A percentile compares a stretch with the other conserved stretches of the same genome.
These are phyloP conservation scores for Xylaria sp. DNA, from an alignment of 2,329 filamentous ascomycete species.

Conservation along the genomic window DNA sequence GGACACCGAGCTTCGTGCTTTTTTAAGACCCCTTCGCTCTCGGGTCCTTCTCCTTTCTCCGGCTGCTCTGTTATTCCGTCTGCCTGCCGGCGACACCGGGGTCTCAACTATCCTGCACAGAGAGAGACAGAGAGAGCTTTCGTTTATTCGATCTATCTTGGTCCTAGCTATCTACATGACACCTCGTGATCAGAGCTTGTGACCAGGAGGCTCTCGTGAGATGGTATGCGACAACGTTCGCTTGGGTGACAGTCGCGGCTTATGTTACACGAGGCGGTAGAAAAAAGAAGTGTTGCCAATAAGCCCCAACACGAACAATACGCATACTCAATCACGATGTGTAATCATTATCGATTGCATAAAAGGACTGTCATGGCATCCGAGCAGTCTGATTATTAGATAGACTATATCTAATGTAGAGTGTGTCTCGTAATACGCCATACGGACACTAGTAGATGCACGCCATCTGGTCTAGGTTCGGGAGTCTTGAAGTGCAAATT, in stretches of 20 bases:
- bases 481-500: neutral
- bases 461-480: neutral
- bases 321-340: neutral
- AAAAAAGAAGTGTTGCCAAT: neutral
- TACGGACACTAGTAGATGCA: neutral
- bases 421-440: neutral
- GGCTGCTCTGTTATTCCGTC: neutral
- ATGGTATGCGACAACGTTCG: slow-evolving; percentile 15
- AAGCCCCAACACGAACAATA: slow-evolving; percentile 17
- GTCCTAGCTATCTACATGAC: slow-evolving; percentile 22
- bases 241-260: slow-evolving; percentile 1
- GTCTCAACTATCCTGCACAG: slow-evolving; percentile 2
- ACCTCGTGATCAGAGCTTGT: slow-evolving; percentile 16
- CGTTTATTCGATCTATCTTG: slow-evolving; percentile 18
- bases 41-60: slow-evolving; percentile 10
- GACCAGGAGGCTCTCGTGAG: slow-evolving; percentile 29
- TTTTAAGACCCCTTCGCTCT: neutral
- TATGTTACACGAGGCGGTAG: slow-evolving; percentile 27
- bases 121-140: neutral
- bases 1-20: slow-evolving; percentile 22
- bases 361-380: neutral
- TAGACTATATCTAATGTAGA: neutral
- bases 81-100: slow-evolving; percentile 30
- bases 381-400: slow-evolving; percentile 12
- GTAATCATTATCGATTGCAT: neutral